Conservation (phyloP, 257 asterid genomes). For the Solanum gracilifrons region DNA sequence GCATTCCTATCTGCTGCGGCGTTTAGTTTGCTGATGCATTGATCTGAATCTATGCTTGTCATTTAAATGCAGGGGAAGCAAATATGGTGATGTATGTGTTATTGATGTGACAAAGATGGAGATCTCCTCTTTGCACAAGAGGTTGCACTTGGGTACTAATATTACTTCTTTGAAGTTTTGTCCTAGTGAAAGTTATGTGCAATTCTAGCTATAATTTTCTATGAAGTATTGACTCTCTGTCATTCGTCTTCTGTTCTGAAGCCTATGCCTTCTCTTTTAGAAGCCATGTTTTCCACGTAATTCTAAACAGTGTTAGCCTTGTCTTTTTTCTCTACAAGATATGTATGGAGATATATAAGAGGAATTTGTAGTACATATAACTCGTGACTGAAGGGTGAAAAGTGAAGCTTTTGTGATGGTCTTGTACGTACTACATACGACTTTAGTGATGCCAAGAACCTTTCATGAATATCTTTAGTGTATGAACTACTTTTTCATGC, state of each 20-base stretch:
- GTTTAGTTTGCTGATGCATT: not conserved
- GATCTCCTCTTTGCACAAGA: no score
- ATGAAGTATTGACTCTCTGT: not conserved
- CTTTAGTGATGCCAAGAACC: not conserved
- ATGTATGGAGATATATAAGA: not conserved
- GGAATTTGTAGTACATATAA: not conserved
- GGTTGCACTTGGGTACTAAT: no score
- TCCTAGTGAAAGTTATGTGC: no score
- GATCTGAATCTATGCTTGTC: not conserved
- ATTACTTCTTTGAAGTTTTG: no score
- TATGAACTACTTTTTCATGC: not conserved
- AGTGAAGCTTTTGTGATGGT: not conserved
- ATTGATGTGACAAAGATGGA: slow-evolving; percentile 41
- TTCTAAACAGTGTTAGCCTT: not conserved
- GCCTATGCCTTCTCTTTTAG: not conserved
- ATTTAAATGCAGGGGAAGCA: slow-evolving; percentile 46
- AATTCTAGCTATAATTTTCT: no score
- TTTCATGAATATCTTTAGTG: not conserved
- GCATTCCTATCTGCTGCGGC: not conserved
- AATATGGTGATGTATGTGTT: slow-evolving; percentile 88
- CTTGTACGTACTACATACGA: not conserved
- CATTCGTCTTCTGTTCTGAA: not conserved
- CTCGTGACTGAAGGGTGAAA: not conserved
- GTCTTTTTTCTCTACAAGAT: not conserved
- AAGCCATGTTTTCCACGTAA: not conserved